Conservation (phyloP, 179 eudicot species). For the Beta macrorhiza region DNA sequence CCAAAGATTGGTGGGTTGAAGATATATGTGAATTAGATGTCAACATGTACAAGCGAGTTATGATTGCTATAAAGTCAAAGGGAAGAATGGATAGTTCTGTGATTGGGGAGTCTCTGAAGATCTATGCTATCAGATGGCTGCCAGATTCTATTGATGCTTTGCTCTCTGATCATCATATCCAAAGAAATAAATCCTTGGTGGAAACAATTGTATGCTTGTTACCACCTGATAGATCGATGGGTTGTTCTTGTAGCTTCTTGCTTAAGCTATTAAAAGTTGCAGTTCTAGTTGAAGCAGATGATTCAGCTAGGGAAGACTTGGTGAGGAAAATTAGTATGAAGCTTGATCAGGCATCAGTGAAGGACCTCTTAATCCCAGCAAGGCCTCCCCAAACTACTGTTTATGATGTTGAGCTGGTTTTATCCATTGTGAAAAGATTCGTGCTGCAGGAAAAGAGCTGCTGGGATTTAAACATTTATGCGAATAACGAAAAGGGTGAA, state of each 20-base stretch:
- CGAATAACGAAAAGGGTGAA: slow-evolving; percentile 30
- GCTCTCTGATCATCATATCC: slow-evolving; percentile 52
- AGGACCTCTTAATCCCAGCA: slow-evolving; percentile 66
- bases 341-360: slow-evolving; percentile 69
- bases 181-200: slow-evolving; percentile 56
- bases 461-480: slow-evolving; percentile 32
- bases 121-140: slow-evolving; percentile 75
- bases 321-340: slow-evolving; percentile 51
- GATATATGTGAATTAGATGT: slow-evolving; percentile 80
- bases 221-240: slow-evolving; percentile 55
- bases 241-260: slow-evolving; percentile 81
- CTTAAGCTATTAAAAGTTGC: slow-evolving; percentile 70
- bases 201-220: slow-evolving; percentile 68
- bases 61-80: slow-evolving; percentile 64
- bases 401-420: slow-evolving; percentile 69
- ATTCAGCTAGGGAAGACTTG: slow-evolving; percentile 51
- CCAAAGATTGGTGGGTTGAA: slow-evolving; percentile 95
- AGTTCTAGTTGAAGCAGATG: slow-evolving; percentile 64
- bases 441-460: slow-evolving; percentile 39
- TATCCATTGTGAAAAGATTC: slow-evolving; percentile 52
- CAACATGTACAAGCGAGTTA: slow-evolving; percentile 62
- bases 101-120: slow-evolving; percentile 70
- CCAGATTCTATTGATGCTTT: slow-evolving; percentile 68
- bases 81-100: slow-evolving; percentile 68
- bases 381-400: slow-evolving; percentile 49